Percentiles rank a stretch among this genome's conserved stretches.
Evolutionary conservation across 768 basidiomycete genomes (phyloP).

Genomic region (Russula vinacea): DNA sequence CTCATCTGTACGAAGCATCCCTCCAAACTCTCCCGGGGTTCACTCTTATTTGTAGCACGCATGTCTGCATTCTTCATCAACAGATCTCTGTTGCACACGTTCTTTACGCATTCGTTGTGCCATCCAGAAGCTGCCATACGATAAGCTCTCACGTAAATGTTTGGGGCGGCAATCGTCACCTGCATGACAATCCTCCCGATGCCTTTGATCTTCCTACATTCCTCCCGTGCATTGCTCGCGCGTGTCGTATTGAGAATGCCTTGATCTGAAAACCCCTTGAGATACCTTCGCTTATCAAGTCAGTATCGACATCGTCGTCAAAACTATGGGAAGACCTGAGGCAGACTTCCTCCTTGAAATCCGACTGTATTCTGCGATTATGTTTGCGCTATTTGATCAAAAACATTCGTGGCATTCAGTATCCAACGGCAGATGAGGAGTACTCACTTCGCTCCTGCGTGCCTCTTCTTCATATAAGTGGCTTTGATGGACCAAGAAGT

Average conservation of each 20-base stretch:
- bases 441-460: conserved; percentile 61
- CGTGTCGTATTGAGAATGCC: conserved; percentile 27
- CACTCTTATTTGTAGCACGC: conserved; percentile 22
- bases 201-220: conserved; percentile 29
- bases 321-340: conserved; percentile 43
- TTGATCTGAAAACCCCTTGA: conserved; percentile 24
- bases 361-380: conserved; percentile 72
- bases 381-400: conserved; percentile 52
- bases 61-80: conserved; percentile 17
- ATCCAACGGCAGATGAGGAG: background rate
- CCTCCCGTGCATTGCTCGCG: conserved; percentile 25
- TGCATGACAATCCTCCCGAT: conserved; percentile 29
- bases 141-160: conserved; percentile 5
- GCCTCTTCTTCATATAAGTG: conserved; percentile 77
- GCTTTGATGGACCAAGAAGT: conserved; percentile 86
- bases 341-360: conserved; percentile 77
- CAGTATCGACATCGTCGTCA: background rate
- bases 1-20: conserved; percentile 26
- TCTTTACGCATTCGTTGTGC: conserved; percentile 10
- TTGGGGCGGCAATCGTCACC: conserved; percentile 11
- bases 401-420: background rate
- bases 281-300: conserved; percentile 19
- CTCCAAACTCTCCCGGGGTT: conserved; percentile 15
- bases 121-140: conserved; percentile 16
- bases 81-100: conserved; percentile 6